Evolutionary conservation across 1,139 yeast species (phyloP).

Genomic region (Yamadazyma trypodendri): DNA sequence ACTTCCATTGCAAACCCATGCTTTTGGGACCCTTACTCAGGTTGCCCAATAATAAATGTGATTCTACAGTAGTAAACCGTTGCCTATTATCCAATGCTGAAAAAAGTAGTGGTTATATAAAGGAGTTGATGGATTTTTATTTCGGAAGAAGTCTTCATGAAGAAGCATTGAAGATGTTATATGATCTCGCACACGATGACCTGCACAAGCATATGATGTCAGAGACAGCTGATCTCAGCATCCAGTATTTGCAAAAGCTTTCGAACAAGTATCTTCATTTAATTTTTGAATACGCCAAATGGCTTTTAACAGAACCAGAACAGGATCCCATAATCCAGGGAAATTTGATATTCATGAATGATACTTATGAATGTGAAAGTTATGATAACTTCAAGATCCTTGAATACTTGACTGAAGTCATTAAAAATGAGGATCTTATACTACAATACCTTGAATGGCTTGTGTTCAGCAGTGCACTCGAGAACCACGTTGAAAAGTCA

Average conservation of each 20-base stretch:
- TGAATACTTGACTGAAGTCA: conserved; percentile 35
- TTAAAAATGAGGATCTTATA: conserved; percentile 34
- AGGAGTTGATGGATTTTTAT: conserved; percentile 79
- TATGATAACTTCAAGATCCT: conserved; percentile 56
- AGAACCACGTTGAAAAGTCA: conserved; percentile 36
- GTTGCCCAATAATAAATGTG: conserved; percentile 69
- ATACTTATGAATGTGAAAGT: conserved; percentile 60
- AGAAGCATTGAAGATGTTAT: conserved; percentile 65
- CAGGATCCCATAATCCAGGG: conserved; percentile 35
- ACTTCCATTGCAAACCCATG: conserved; percentile 63
- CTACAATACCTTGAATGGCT: conserved; percentile 63
- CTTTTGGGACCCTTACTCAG: conserved; percentile 82
- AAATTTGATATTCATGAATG: conserved; percentile 63
- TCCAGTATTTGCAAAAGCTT: conserved; percentile 66
- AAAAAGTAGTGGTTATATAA: conserved; percentile 49
- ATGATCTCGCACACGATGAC: conserved; percentile 30
- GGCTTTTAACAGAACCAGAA: conserved; percentile 45
- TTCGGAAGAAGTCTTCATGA: conserved; percentile 61
- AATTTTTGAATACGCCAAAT: conserved; percentile 57
- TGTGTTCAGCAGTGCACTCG: conserved; percentile 42
- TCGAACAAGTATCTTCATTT: conserved; percentile 50
- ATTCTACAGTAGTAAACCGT: conserved; percentile 58
- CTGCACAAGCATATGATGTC: conserved; percentile 20
- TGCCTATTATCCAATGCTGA: conserved; percentile 39
- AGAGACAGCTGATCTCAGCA: conserved; percentile 48